Evolutionary conservation across 2,329 filamentous ascomycete genomes (phyloP).

Genomic region (Akanthomyces lecanii): DNA sequence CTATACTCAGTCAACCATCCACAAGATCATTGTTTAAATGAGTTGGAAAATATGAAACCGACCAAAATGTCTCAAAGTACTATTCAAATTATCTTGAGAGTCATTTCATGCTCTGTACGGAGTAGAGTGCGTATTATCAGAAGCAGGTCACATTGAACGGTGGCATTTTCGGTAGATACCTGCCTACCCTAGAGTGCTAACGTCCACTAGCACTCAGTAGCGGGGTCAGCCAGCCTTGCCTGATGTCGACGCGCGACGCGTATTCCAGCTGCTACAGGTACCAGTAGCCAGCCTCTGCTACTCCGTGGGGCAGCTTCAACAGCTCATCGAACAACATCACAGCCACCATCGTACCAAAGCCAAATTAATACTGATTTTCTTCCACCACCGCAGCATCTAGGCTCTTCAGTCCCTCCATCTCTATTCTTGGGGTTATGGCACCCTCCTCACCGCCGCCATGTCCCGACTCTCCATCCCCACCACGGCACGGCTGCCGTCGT

Average conservation of each 20-base stretch:
- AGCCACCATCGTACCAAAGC: not conserved
- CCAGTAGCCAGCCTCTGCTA: not conserved
- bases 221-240: not conserved
- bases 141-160: too few relatives aligned
- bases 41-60: too few relatives aligned
- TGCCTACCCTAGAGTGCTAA: not conserved
- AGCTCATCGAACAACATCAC: not conserved
- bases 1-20: too few relatives aligned
- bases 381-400: too few relatives aligned
- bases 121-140: too few relatives aligned
- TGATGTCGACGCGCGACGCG: conserved; percentile 1
- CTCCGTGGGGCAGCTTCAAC: not conserved
- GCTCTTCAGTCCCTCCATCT: too few relatives aligned
- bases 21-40: too few relatives aligned
- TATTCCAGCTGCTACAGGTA: not conserved
- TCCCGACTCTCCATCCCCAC: conserved; percentile 63
- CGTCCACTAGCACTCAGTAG: not conserved
- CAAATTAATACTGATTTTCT: not conserved
- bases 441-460: conserved; percentile 33
- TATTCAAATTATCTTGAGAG: too few relatives aligned
- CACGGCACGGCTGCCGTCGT: conserved; percentile 65
- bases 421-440: not conserved
- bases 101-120: too few relatives aligned
- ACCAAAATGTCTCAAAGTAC: too few relatives aligned
- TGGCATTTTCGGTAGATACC: too few relatives aligned